These are phyloP conservation scores for Dipodascus geniculatus DNA, from an alignment of 805 yeast genomes.

Conservation along the genomic window DNA sequence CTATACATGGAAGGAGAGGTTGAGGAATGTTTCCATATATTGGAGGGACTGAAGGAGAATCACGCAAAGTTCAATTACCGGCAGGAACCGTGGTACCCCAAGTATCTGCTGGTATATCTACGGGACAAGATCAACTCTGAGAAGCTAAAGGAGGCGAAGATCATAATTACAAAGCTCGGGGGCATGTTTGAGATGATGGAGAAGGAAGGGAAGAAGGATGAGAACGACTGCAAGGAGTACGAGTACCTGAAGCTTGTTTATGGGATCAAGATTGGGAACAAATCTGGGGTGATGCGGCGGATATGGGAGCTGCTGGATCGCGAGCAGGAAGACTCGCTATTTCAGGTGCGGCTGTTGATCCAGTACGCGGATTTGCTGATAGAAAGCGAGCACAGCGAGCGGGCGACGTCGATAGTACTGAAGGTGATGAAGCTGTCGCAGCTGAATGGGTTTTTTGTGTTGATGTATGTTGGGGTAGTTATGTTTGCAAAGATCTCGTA, in stretches of 20 bases:
- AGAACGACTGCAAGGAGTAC: not conserved
- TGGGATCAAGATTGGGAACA: not conserved
- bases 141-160: not conserved
- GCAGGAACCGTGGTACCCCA: not conserved
- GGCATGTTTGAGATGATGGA: not conserved
- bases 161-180: not conserved
- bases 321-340: not conserved
- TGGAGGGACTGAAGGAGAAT: not conserved
- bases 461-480: constrained; percentile 31
- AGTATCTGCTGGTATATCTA: not conserved
- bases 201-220: not conserved
- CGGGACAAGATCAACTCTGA: not conserved
- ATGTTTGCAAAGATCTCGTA: constrained; percentile 36
- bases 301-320: not conserved
- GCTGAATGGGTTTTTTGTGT: not conserved
- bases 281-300: not conserved
- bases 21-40: not conserved
- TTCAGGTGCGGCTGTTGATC: not conserved
- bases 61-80: not conserved
- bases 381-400: not conserved
- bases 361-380: not conserved
- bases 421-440: not conserved
- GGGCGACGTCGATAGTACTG: not conserved
- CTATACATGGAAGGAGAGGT: not conserved
- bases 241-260: not conserved